Conservation (phyloP, 2,329 filamentous ascomycete genomes). For the Karstenula rhodostoma region DNA sequence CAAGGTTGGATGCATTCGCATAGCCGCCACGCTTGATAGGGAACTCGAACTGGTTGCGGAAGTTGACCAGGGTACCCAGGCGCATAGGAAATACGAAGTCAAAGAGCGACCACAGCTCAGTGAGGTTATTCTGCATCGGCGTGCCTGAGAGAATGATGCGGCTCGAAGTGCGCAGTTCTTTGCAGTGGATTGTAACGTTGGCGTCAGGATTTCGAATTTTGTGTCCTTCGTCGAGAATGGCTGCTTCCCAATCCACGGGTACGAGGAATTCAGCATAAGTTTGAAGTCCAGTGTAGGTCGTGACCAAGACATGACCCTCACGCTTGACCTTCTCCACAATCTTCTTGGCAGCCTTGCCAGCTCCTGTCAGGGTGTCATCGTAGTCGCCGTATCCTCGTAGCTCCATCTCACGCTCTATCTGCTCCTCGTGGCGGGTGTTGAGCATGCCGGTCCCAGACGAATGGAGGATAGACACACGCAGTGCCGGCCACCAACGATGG, state of each 20-base stretch:
- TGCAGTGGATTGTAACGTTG: slow-evolving; percentile 92
- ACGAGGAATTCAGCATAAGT: slow-evolving; percentile 86
- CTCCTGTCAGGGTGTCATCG: slow-evolving; percentile 56
- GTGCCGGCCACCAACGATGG: slow-evolving; percentile 98
- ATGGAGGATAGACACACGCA: slow-evolving; percentile 93
- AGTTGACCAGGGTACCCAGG: slow-evolving; percentile 88
- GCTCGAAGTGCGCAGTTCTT: slow-evolving; percentile 88
- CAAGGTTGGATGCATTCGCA: slow-evolving; percentile 90
- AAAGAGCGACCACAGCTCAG: slow-evolving; percentile 95
- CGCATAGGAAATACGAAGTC: slow-evolving; percentile 98
- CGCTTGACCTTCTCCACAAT: slow-evolving; percentile 84
- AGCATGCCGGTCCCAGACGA: slow-evolving; percentile 97
- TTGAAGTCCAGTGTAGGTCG: slow-evolving; percentile 94
- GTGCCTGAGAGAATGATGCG: slow-evolving; percentile 94
- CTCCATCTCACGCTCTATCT: slow-evolving; percentile 69
- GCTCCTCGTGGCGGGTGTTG: slow-evolving; percentile 70
- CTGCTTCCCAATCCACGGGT: slow-evolving; percentile 88
- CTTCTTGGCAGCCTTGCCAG: slow-evolving; percentile 74
- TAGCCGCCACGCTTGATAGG: slow-evolving; percentile 94
- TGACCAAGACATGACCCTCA: slow-evolving; percentile 91
- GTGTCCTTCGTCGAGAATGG: slow-evolving; percentile 94
- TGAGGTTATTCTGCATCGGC: slow-evolving; percentile 96
- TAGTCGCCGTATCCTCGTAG: slow-evolving; percentile 56
- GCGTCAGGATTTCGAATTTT: slow-evolving; percentile 98
- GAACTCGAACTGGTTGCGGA: slow-evolving; percentile 89